Base-by-base conservation (phyloP, 768 basidiomycete genomes). In the Punctularia strigosozonata region DNA sequence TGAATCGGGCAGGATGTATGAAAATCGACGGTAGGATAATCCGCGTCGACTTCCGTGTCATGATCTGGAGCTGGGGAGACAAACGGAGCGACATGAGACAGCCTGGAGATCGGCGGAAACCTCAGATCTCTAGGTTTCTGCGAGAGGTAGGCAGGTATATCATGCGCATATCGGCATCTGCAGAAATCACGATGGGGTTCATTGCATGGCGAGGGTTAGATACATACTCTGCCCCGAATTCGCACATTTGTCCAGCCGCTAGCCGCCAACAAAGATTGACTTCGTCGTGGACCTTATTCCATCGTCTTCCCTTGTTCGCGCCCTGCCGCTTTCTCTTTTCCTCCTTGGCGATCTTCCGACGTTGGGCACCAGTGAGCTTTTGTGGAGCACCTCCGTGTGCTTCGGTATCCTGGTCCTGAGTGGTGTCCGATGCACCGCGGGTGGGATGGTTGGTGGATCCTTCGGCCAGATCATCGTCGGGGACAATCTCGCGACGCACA, bases 101-200 rank as follows among this genome's bases (percentile, higher is more conserved):
- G 57, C 19, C 66, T 62, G 6, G 60, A 53, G 1, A 60, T 42
- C 1, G 61, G 50, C 12, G 79, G 77, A 36, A 79, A 71, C 23
- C 61, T 66, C 19, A 95, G 69, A 54, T 95, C 92, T 35, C 55
- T 58, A 0, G 77, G 70, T 59, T 95, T 95, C 1, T 68, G 70
- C 8, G 68, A 68, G 30, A 98, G 75, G 58, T 94, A 98, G 3
- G 66, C 66, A 6, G 61, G 46, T 39, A 91, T 64, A 48, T 89
- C 81, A 56, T 98, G 92, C 4, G 75, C 77, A 52, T 74, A 81
- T 14, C 78, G 75, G 52, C 92, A 95, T 38, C 82, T 82, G 36
- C 4, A 25, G 33, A 17, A 31, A 20, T 31, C 38, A 7, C 19
- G 34, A n/a, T 13, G 43, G 8, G 8, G 31, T 21, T 25, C 5